Conservation (phyloP, 2,329 filamentous ascomycete species). For the Juglanconis oblonga region DNA sequence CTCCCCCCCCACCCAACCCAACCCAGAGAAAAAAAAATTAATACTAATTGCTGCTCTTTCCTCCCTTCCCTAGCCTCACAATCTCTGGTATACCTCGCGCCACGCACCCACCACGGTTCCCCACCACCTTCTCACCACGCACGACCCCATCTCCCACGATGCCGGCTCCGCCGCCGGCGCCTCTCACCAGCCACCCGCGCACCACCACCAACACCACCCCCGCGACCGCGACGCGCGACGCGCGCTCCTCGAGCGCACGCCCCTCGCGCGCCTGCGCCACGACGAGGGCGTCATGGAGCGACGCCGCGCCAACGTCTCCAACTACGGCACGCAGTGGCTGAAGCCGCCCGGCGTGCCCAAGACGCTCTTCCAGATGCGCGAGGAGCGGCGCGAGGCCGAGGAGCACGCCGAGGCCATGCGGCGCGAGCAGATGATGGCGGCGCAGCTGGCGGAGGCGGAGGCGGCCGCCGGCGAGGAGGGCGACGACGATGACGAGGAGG, state of each 20-base stretch:
- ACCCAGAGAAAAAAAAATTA: no score
- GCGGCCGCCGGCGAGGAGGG: slow-evolving; percentile 42
- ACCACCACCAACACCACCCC: slow-evolving; percentile 26
- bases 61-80: slow-evolving; percentile 56
- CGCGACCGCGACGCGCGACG: slow-evolving; percentile 35
- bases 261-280: slow-evolving; percentile 65
- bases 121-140: slow-evolving; percentile 6
- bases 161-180: slow-evolving; percentile 22
- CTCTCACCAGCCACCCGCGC: no score
- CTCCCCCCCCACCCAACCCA: not conserved
- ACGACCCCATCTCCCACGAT: slow-evolving; percentile 25
- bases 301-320: slow-evolving; percentile 76
- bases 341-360: slow-evolving; percentile 84
- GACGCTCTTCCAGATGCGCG: slow-evolving; percentile 83
- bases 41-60: no score
- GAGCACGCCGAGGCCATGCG: slow-evolving; percentile 76
- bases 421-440: slow-evolving; percentile 65
- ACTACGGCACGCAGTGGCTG: slow-evolving; percentile 88
- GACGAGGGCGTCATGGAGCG: slow-evolving; percentile 77
- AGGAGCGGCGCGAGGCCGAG: slow-evolving; percentile 84
- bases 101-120: slow-evolving; percentile 40
- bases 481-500: slow-evolving; percentile 34
- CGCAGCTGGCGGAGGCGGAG: slow-evolving; percentile 72
- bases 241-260: slow-evolving; percentile 47
- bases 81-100: slow-evolving; percentile 70